These are phyloP conservation scores for Testicularia cyperi DNA, from an alignment of 1,284 basidiomycete genomes.

Conservation along the genomic window DNA sequence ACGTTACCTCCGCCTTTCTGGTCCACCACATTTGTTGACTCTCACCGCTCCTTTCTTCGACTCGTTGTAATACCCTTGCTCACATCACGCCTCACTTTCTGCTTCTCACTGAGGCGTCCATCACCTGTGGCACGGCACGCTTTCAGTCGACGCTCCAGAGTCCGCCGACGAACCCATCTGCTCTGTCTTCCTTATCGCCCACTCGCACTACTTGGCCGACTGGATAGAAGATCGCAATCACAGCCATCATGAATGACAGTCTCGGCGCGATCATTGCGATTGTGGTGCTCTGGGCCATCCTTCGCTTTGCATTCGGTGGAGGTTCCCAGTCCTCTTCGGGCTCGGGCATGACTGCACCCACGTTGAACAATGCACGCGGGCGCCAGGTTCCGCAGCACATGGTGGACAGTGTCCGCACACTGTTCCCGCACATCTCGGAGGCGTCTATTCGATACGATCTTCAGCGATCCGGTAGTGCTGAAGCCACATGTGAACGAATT, in stretches of 20 bases:
- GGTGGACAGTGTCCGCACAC: slow-evolving; percentile 47
- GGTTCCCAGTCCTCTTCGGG: slow-evolving; percentile 8
- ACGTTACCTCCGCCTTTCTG: too few species aligned
- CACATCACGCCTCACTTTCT: too few species aligned
- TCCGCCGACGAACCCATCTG: too few species aligned
- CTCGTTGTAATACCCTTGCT: too few species aligned
- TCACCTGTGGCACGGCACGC: too few species aligned
- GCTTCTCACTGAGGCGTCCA: too few species aligned
- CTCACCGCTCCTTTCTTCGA: too few species aligned
- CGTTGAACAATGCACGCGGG: slow-evolving; percentile 23
- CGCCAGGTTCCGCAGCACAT: slow-evolving; percentile 38
- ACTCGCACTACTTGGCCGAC: too few species aligned
- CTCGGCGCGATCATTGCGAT: slow-evolving; percentile 52
- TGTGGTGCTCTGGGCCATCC: slow-evolving; percentile 47
- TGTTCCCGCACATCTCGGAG: slow-evolving; percentile 54
- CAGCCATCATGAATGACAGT: slow-evolving; percentile 53
- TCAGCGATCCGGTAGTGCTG: slow-evolving; percentile 39
- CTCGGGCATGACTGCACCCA: slow-evolving; percentile 6
- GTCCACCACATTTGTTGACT: too few species aligned
- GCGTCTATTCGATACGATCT: slow-evolving; percentile 53
- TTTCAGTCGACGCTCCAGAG: too few species aligned
- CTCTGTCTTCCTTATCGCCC: too few species aligned
- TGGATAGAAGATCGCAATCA: too few species aligned
- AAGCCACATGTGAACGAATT: slow-evolving; percentile 52
- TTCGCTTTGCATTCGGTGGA: slow-evolving; percentile 47